Percentiles rank a stretch among this genome's conserved stretches.
phyloP scores from a whole-genome alignment of 208 protist species.

The Leishmania turanica region DNA sequence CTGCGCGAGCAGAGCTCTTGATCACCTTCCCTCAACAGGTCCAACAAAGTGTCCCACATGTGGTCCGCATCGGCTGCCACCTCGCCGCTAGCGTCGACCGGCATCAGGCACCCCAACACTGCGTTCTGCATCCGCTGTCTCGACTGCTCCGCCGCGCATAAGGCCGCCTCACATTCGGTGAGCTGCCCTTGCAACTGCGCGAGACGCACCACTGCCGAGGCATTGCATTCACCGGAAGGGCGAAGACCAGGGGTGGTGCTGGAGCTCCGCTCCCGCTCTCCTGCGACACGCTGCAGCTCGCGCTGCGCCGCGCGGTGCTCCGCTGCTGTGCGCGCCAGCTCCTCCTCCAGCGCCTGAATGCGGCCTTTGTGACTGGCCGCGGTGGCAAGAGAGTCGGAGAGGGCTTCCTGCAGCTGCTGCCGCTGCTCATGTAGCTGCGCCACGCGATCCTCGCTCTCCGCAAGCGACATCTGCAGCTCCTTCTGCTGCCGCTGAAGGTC shows the following conservation, averaged over 20 bases:
- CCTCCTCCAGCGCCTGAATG: slow-evolving; percentile 33
- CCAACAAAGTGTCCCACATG: slow-evolving; percentile 3
- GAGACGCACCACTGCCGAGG: slow-evolving; percentile 8
- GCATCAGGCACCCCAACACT: slow-evolving; percentile 4
- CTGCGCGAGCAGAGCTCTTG: too few species aligned
- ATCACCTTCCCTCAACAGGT: not conserved
- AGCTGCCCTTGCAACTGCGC: slow-evolving; percentile 17
- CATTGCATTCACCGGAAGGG: not conserved
- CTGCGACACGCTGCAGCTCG: slow-evolving; percentile 11
- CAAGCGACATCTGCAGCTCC: slow-evolving; percentile 3
- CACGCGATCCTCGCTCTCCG: not conserved
- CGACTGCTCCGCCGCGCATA: slow-evolving; percentile 11
- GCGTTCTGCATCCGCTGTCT: slow-evolving; percentile 9
- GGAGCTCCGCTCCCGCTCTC: not conserved
- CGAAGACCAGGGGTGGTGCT: not conserved
- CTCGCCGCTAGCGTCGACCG: not conserved
- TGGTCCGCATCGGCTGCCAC: not conserved
- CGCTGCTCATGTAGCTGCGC: slow-evolving; percentile 15
- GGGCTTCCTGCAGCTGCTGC: slow-evolving; percentile 12
- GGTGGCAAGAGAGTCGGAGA: slow-evolving; percentile 24
- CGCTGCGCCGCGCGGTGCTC: slow-evolving; percentile 13
- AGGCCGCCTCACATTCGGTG: slow-evolving; percentile 13
- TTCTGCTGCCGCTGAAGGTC: slow-evolving; percentile 1
- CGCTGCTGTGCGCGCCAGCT: slow-evolving; percentile 17
- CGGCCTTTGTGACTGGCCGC: slow-evolving; percentile 17